phyloP scores from a whole-genome alignment of 2,329 filamentous ascomycete genomes.

The Myriangium duriaei region DNA sequence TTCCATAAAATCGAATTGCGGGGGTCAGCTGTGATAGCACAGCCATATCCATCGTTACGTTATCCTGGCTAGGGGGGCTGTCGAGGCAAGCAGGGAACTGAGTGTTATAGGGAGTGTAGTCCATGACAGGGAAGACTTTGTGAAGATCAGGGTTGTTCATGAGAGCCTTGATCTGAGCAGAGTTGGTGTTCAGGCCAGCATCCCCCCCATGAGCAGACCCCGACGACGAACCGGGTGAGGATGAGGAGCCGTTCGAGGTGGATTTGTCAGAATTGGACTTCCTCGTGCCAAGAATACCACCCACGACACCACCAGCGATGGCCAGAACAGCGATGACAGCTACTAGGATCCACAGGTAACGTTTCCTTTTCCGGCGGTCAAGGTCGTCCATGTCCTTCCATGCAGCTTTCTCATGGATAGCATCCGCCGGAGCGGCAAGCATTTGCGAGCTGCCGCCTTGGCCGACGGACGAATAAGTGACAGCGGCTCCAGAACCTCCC shows the following conservation, averaged over 20 bases:
- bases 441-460: conserved; percentile 18
- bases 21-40: conserved; percentile 85
- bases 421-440: conserved; percentile 15
- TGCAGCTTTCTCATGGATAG: conserved; percentile 49
- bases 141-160: conserved; percentile 72
- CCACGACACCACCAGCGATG: conserved; percentile 62
- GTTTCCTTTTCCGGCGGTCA: conserved; percentile 54
- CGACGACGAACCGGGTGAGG: conserved; percentile 11
- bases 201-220: conserved; percentile 13
- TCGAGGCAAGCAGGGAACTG: conserved; percentile 76
- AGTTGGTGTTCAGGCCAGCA: conserved; percentile 63
- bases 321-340: conserved; percentile 54
- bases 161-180: conserved; percentile 64
- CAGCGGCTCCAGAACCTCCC: conserved; percentile 28
- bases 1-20: conserved; percentile 78
- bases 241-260: conserved; percentile 14
- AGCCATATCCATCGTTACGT: conserved; percentile 81
- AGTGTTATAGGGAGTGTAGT: conserved; percentile 84
- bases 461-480: conserved; percentile 25
- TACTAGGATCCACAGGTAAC: conserved; percentile 54
- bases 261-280: conserved; percentile 15
- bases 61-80: conserved; percentile 78
- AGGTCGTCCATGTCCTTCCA: conserved; percentile 50
- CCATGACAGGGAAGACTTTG: conserved; percentile 89
- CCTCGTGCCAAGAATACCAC: conserved; percentile 46